Evolutionary conservation across 192 early-diverging fungal genomes (phyloP), one percentile per base, ranked within the genome.

Genomic region (Coemansia sp.): DNA sequence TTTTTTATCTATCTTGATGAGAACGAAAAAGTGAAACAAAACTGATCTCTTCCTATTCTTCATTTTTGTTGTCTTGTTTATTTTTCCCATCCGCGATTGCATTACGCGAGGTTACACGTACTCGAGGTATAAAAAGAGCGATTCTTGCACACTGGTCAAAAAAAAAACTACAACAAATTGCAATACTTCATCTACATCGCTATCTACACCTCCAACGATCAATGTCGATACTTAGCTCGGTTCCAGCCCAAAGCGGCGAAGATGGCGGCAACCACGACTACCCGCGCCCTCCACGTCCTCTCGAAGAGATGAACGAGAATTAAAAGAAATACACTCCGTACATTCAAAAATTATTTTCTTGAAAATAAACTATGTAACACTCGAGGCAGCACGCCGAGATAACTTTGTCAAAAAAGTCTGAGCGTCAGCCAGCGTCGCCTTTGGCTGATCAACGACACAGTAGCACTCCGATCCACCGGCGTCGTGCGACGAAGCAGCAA

Each of bases 371-470:
- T 8, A 40, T 11, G 19, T 59, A 29, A 35, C 33, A 59, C 57
- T 48, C 4, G 54, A 56, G 14, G 37, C 14, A 14, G 66, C 66
- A 41, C 66, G 40, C 56, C 66, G 65, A 11, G 64, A 64, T 19
- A 73, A 41, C 16, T 67, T 63, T 21, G 64, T 27, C 14, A 77
- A 33, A 66, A 82, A 68, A 41, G 33, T 68, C 39, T 68, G 70
- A 0, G 79, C 79, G 62, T 82, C 79, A 7, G 74, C 79, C 74
- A 82, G 31, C 1, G 79, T 82, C 1, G 79, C 79, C 35, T 77
- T 76, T 11, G 73, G 79, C 66, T 77, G 79, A 61, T 82, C 79
- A 11, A 82, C 62, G 0, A 82, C 68, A 53, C 79, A 82, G 33
- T 63, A 72, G 31, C 69, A 68, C 13, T 65, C 57, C 27, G 41